Percentiles rank a stretch among this genome's conserved stretches.
phyloP scores from a whole-genome alignment of 2,329 filamentous ascomycete species.

The Aspergillus eucalypticola region DNA sequence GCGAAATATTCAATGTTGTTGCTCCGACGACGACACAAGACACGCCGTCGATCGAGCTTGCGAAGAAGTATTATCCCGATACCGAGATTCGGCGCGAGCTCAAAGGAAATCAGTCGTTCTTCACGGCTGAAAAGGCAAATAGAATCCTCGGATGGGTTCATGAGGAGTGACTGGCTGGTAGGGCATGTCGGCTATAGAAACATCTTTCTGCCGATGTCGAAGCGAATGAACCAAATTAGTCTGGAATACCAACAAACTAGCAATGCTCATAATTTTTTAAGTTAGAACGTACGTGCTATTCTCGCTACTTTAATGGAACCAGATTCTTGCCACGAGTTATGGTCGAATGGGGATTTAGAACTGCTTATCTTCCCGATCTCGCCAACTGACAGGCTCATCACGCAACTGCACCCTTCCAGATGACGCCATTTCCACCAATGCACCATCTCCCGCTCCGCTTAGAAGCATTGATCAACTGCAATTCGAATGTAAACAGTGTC shows the following conservation, averaged over 20 bases:
- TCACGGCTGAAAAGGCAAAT: conserved; percentile 15
- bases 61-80: conserved; percentile 28
- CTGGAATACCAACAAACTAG: not conserved
- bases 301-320: no score
- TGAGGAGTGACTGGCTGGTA: conserved; percentile 28
- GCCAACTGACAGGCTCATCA: not conserved
- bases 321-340: not conserved
- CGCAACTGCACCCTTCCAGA: not conserved
- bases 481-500: not conserved
- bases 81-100: conserved; percentile 26
- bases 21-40: conserved; percentile 34
- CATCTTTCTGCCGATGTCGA: not conserved
- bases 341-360: not conserved
- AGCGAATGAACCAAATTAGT: not conserved
- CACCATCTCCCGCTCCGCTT: no score
- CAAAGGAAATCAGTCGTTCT: conserved; percentile 27
- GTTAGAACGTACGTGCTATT: no score
- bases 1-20: conserved; percentile 39
- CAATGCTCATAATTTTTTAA: not conserved
- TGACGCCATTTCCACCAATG: not conserved
- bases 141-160: conserved; percentile 30
- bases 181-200: not conserved
- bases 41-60: conserved; percentile 24
- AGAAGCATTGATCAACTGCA: not conserved
- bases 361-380: not conserved